Evolutionary conservation across 805 yeast genomes (phyloP), one percentile per base, ranked within the genome.

Genomic region (Candida corydali): DNA sequence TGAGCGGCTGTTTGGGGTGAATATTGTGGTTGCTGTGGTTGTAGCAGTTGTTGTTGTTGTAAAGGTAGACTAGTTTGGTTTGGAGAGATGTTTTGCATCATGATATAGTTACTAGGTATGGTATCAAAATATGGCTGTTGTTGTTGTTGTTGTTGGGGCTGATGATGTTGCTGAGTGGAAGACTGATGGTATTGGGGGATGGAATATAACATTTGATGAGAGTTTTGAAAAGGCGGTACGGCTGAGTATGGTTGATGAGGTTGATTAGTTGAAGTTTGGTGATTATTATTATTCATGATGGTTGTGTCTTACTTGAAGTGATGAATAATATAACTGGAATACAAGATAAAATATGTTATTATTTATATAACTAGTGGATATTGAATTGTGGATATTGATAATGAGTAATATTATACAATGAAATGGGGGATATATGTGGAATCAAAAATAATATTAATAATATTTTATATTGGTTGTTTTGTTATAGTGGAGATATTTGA

Each of bases 71-170:
- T 37, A 32, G 43, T 31, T 38, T 38, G 41, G 17, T 34, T 38
- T 30, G 39, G 37, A 8, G 45, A 26, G 22, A 38, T 38, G 19
- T 43, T 47, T 11, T 53, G 57, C 9, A 54, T 48, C 37, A 54
- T 35, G 23, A 53, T 38, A 37, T 53, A 53, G 36, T 51, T 54
- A 31, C 48, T 50, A 3, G 55, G 54, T n/a, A 42, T 38, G 14
- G 41, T 24, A n/a, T 25, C 22, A 24, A 8, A 26, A 26, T 25
- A 27, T 7, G 23, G 33, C 22, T 26, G 38, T n/a, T 3, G 18
- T 24, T 20, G 15, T 24, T 35, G 38, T 8, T 35, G 32, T 8
- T 23, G 29, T 9, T 20, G 4, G n/a, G 28, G 14, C 12, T 23
- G 24, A n/a, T n/a, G n/a, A n/a, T n/a, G n/a, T 17, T 25, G 36